Conservation (phyloP, 1,139 yeast genomes). For the Protomyces inouyei region DNA sequence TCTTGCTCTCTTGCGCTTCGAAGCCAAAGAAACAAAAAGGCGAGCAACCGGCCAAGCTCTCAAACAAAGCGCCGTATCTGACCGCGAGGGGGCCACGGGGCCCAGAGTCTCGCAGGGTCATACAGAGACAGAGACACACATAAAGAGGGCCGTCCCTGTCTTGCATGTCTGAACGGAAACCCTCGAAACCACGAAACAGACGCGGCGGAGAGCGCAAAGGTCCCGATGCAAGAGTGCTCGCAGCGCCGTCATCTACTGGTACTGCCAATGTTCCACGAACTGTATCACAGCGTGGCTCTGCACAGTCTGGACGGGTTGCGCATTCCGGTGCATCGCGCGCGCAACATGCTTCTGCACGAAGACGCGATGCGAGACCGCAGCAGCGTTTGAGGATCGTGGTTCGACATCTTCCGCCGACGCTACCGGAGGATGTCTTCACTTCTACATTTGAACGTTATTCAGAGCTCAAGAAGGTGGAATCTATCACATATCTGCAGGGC, state of each 20-base stretch:
- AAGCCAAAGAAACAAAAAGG: no score
- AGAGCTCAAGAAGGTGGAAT: slow-evolving; percentile 28
- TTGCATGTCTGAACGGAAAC: neutral
- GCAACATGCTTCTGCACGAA: neutral
- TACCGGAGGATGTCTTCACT: slow-evolving; percentile 29
- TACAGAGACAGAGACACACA: no score
- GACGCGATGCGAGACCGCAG: neutral
- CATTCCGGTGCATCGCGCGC: neutral
- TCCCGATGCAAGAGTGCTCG: neutral
- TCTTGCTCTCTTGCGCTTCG: no score
- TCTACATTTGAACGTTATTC: slow-evolving; percentile 23
- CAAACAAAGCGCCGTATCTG: no score
- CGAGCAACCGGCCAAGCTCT: no score
- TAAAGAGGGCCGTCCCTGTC: no score
- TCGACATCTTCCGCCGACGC: slow-evolving; percentile 31
- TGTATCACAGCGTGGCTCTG: no score
- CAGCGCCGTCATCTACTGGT: no score
- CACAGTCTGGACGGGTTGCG: no score
- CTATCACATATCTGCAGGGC: slow-evolving; percentile 31
- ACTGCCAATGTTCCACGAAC: no score
- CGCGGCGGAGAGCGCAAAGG: neutral
- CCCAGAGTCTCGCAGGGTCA: no score
- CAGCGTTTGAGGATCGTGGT: slow-evolving; percentile 31
- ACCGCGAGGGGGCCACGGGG: no score
- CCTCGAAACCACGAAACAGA: neutral